A percentile compares a stretch with the other conserved stretches of the same genome.
Evolutionary conservation across 2,329 filamentous ascomycete genomes (phyloP).

Genomic region (Penicillium hordei): DNA sequence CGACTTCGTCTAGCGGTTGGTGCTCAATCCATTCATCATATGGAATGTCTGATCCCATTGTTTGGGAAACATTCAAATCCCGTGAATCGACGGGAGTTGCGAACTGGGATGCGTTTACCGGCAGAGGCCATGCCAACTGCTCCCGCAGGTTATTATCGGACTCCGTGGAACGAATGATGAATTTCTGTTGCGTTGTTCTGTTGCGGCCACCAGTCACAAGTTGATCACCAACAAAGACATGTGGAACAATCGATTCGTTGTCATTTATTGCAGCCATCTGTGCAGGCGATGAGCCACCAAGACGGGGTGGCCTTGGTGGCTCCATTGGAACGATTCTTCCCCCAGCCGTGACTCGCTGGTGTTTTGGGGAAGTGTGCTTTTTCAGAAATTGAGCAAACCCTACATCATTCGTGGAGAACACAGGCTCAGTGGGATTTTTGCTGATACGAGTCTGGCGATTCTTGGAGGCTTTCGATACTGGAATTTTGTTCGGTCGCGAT

Average conservation of each 20-base stretch:
- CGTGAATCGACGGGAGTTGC: not conserved
- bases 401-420: constrained; percentile 32
- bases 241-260: not conserved
- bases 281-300: not conserved
- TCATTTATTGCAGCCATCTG: not conserved
- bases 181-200: not conserved
- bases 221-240: not conserved
- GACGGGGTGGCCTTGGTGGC: constrained; percentile 22
- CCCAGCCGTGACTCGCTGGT: constrained; percentile 51
- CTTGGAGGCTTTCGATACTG: not conserved
- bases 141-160: not conserved
- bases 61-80: not conserved
- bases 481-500: constrained; percentile 11
- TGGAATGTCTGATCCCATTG: not conserved
- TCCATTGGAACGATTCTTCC: constrained; percentile 52
- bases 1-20: not conserved
- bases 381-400: constrained; percentile 50
- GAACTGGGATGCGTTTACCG: not conserved
- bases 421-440: not conserved
- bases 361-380: constrained; percentile 49
- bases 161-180: not conserved
- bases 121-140: no score
- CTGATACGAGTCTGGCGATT: not conserved
- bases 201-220: not conserved
- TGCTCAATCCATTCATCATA: not conserved